Evolutionary conservation across 2,329 filamentous ascomycete species (phyloP).

Genomic region (Cadophora gregata): DNA sequence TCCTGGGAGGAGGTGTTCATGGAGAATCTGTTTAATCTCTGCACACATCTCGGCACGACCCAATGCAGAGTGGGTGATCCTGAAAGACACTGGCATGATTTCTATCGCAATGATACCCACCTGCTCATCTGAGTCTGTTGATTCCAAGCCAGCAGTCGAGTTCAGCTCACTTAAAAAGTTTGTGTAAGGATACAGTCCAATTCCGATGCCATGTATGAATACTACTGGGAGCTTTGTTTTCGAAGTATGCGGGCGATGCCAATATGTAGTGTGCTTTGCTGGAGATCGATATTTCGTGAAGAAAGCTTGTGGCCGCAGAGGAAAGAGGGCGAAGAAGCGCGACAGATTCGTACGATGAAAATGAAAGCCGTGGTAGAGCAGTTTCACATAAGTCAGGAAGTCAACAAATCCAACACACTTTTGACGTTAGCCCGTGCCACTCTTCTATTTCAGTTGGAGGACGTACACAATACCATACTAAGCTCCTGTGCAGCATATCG

Average conservation of each 20-base stretch:
- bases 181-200: slow-evolving; percentile 63
- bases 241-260: slow-evolving; percentile 65
- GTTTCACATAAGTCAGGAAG: slow-evolving; percentile 43
- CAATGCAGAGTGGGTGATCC: slow-evolving; percentile 58
- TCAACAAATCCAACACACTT: slow-evolving; percentile 46
- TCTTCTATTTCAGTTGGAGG: background rate
- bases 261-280: slow-evolving; percentile 59
- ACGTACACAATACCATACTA: slow-evolving; percentile 62
- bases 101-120: slow-evolving; percentile 64
- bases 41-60: slow-evolving; percentile 54
- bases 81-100: slow-evolving; percentile 62
- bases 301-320: slow-evolving; percentile 57
- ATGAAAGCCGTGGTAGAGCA: slow-evolving; percentile 53
- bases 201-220: slow-evolving; percentile 68
- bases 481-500: slow-evolving; percentile 59
- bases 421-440: background rate
- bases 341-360: slow-evolving; percentile 53
- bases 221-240: slow-evolving; percentile 61
- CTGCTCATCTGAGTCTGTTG: slow-evolving; percentile 50
- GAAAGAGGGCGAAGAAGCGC: slow-evolving; percentile 56
- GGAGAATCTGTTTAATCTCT: slow-evolving; percentile 59
- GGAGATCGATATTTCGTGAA: slow-evolving; percentile 53
- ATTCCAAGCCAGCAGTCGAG: slow-evolving; percentile 41
- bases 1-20: slow-evolving; percentile 52
- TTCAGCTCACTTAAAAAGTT: slow-evolving; percentile 60